These are phyloP conservation scores for Phlebiopsis flavidoalba DNA, from an alignment of 768 basidiomycete species.

Conservation along the genomic window DNA sequence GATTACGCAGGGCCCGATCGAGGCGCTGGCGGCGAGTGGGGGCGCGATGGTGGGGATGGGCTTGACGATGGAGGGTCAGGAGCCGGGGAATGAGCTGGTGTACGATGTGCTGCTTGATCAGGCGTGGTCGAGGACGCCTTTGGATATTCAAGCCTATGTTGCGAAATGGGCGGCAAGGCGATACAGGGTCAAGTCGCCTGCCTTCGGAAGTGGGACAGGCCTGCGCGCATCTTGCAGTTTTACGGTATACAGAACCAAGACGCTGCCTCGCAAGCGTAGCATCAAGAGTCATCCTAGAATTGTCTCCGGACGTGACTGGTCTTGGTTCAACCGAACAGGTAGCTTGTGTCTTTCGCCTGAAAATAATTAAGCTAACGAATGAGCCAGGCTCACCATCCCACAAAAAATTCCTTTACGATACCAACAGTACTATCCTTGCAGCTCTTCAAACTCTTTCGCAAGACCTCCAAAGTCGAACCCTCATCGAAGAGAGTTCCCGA, in stretches of 20 bases:
- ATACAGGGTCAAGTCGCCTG: conserved; percentile 24
- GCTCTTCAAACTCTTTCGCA: conserved; percentile 19
- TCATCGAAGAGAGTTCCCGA: conserved; percentile 24
- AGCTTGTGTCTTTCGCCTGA: background rate
- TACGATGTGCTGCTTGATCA: conserved; percentile 37
- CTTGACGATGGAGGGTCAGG: conserved; percentile 34
- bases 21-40: conserved; percentile 25
- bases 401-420: conserved; percentile 31
- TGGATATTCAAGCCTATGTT: conserved; percentile 28
- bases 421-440: conserved; percentile 24
- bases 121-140: conserved; percentile 32
- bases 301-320: conserved; percentile 29
- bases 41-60: conserved; percentile 35
- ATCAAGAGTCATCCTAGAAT: conserved; percentile 35
- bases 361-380: background rate
- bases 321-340: conserved; percentile 27
- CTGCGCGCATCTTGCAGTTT: conserved; percentile 27
- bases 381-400: conserved; percentile 26
- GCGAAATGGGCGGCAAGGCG: conserved; percentile 31
- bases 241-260: conserved; percentile 36
- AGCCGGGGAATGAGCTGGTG: conserved; percentile 37
- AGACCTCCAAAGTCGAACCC: conserved; percentile 10
- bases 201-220: conserved; percentile 17
- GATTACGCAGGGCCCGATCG: conserved; percentile 27
- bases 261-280: conserved; percentile 25